Evolutionary conservation across 495 filamentous ascomycete species (phyloP), one percentile per base, ranked within the genome.

Genomic region (Eremomyces bilateralis): DNA sequence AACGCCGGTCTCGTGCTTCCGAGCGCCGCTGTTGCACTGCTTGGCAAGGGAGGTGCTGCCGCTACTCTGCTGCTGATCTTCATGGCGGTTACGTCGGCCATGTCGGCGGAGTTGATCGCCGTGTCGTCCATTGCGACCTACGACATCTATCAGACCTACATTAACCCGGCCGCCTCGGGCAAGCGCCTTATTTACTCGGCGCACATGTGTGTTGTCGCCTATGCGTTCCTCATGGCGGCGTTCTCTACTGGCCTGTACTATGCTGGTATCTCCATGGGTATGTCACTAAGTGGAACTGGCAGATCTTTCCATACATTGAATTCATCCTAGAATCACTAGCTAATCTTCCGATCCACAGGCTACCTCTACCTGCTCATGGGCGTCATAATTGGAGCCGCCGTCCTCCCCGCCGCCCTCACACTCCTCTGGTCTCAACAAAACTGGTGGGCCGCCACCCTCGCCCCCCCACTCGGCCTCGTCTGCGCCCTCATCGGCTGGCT

Each of bases 61-160:
- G 79, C 70, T 18, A 81, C 80, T 0, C 65, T 90, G 0, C 57
- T 95, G 11, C 73, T 95, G 37, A 70, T 94, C 35, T 94, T 95
- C 62, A 91, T 94, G 80, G 85, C 85, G 13, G 84, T 94, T 29
- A 95, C 85, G 2, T 80, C 71, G 8, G 84, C 85, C 8, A 79
- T 74, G 34, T 92, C 83, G 11, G 76, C 80, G 0, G 80, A 94
- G 52, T 58, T 93, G 20, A 92, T 95, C 39, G 84, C 85, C 24
- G 84, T 93, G 29, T 84, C 77, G 15, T 83, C 76, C 19, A 91
- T 95, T 54, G 76, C 74, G 56, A 93, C 84, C 25, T 95, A 93
- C 48, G 85, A 95, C 51, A 69, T 93, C 24, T 69, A 62, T 45
- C 62, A 67, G 43, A 66, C 63, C 15, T 68, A 69, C 44, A 42